These are phyloP conservation scores for Microbotryomycetes sp. DNA, from an alignment of 1,284 basidiomycete species.

Conservation along the genomic window DNA sequence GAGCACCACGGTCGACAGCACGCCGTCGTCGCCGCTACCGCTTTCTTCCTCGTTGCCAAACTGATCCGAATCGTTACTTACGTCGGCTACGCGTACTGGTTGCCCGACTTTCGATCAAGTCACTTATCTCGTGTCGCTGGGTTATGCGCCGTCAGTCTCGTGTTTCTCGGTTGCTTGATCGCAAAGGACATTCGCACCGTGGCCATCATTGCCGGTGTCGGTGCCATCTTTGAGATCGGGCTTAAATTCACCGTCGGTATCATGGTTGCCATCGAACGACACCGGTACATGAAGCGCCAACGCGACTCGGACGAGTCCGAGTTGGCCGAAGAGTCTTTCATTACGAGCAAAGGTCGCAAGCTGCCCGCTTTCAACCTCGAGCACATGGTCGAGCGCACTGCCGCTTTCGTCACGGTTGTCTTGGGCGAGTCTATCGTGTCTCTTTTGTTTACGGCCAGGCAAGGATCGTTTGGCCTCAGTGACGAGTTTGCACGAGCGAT, in stretches of 20 bases:
- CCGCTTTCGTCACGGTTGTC: background rate
- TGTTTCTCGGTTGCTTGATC: background rate
- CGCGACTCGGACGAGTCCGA: background rate
- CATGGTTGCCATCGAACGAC: background rate
- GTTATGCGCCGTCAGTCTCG: background rate
- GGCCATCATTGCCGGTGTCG: background rate
- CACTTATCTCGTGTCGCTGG: background rate
- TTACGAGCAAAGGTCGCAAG: background rate
- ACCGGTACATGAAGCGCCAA: background rate
- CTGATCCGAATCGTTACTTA: background rate
- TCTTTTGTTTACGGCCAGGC: background rate
- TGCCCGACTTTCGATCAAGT: background rate
- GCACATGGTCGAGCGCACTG: background rate
- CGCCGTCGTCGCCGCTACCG: background rate
- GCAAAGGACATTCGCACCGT: background rate
- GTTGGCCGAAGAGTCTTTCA: background rate
- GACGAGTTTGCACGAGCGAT: background rate
- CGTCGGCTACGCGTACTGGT: background rate
- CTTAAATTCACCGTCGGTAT: background rate
- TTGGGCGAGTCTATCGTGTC: conserved; percentile 1
- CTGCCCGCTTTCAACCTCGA: conserved; percentile 1
- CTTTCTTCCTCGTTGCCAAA: conserved; percentile 2
- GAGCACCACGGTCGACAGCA: background rate
- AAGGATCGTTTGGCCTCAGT: background rate
- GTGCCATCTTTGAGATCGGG: background rate